Percentiles rank a stretch among this genome's conserved stretches.
These are phyloP conservation scores for Hondaea fermentalgiana DNA, from an alignment of 108 stramenopile species.

Conservation along the genomic window DNA sequence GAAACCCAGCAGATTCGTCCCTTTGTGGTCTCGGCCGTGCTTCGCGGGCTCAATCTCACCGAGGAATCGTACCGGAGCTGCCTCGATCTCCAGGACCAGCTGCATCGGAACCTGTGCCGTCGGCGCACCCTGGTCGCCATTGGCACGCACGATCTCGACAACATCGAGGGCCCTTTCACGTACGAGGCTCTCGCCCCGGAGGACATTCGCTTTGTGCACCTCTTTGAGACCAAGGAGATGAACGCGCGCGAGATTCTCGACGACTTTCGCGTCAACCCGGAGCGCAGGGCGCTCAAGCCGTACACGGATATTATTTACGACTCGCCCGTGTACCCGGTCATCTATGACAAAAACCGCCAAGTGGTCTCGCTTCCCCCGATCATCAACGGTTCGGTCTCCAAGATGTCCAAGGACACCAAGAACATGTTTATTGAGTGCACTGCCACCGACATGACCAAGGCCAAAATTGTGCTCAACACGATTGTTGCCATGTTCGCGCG, in stretches of 20 bases:
- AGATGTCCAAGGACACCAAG: constrained; percentile 78
- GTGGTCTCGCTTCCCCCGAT: constrained; percentile 94
- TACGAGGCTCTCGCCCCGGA: constrained; percentile 77
- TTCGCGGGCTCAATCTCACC: constrained; percentile 80
- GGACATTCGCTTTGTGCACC: constrained; percentile 83
- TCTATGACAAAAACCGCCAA: constrained; percentile 65
- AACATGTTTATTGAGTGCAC: constrained; percentile 99
- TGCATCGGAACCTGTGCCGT: constrained; percentile 97
- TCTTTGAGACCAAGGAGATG: constrained; percentile 64
- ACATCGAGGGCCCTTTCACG: constrained; percentile 73
- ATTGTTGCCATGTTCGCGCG: constrained; percentile 94
- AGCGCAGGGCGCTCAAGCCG: constrained; percentile 89
- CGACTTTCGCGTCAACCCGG: constrained; percentile 75
- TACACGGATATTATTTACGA: constrained; percentile 90
- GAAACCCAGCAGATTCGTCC: constrained; percentile 72
- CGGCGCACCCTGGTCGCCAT: constrained; percentile 92
- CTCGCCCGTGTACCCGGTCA: constrained; percentile 82
- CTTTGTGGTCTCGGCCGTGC: constrained; percentile 89
- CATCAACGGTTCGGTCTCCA: constrained; percentile 85
- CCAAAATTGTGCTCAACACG: constrained; percentile 96
- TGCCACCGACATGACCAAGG: constrained; percentile 95
- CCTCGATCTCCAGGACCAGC: constrained; percentile 98
- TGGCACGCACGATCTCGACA: constrained; percentile 94
- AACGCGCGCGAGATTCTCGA: constrained; percentile 49
- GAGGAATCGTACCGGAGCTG: constrained; percentile 77